Evolutionary conservation across 805 yeast genomes (phyloP), one percentile per base, ranked within the genome.

Genomic region (Zygosaccharomyces siamensis): DNA sequence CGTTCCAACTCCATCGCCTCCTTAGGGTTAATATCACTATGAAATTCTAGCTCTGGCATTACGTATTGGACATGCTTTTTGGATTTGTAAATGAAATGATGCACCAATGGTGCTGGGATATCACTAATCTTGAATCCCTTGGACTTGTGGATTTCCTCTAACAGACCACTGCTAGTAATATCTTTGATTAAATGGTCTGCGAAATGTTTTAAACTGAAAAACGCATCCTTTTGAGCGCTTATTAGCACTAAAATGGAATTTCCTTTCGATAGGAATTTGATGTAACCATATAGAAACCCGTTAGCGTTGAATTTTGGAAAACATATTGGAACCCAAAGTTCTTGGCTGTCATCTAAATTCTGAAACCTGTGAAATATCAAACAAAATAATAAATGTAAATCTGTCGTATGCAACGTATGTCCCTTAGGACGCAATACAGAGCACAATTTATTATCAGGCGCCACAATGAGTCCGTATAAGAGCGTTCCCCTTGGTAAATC

Each of bases 321-420:
- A 66, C 99, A 92, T 0, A 92, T 74, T 0, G 99, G 99, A 10
- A 87, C 78, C 98, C 98, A 93, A 49, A 89, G 79, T 60, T 90
- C 97, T 56, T 86, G 86, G 48, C 73, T 70, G 14, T 63, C 65
- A 7, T 66, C 52, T 12, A 55, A 49, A 20, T 55, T 54, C 26
- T 67, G 59, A 7, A 67, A 64, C 61, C 55, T 77, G 52, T 58
- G 79, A 58, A 79, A 79, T 1, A 92, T 78, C 68, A 89, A 78
- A 14, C 85, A 78, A 51, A 89, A 80, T 23, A 93, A 67, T 6
- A 87, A 71, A 43, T 85, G 86, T 14, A 93, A 69, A 65, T 92
- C 99, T 7, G 86, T 80, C 2, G 95, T 89, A 54, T 85, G 86
- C 31, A 92, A 64, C 5, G 84, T 77, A 64, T 92, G 98, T 26